These are phyloP conservation scores for Fagopyrum esculentum DNA, from an alignment of 148 eudicot genomes.

Conservation along the genomic window DNA sequence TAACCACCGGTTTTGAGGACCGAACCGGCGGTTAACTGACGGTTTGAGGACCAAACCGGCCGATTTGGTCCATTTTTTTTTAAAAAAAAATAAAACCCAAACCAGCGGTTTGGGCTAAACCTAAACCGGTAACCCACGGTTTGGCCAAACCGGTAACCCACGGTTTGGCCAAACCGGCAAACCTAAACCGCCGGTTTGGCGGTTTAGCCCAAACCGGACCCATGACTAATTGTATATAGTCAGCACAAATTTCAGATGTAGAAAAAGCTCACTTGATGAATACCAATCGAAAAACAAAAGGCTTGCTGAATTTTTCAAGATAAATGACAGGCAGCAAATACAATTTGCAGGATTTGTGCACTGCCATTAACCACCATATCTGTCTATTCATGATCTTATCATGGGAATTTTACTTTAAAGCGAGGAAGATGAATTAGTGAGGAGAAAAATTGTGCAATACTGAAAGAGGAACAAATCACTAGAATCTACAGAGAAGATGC, in stretches of 20 bases:
- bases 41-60: too few species aligned
- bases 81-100: too few species aligned
- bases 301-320: not conserved
- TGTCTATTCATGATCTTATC: not conserved
- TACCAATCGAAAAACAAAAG: not conserved
- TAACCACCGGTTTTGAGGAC: too few species aligned
- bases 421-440: not conserved
- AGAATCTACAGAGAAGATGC: not conserved
- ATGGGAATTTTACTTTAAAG: not conserved
- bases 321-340: not conserved
- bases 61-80: too few species aligned
- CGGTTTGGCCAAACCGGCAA: too few species aligned
- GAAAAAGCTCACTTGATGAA: not conserved
- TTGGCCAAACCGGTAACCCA: too few species aligned
- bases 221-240: not conserved
- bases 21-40: too few species aligned
- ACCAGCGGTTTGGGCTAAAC: too few species aligned
- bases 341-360: not conserved
- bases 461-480: not conserved
- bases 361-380: not conserved
- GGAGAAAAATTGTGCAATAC: not conserved
- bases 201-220: too few species aligned
- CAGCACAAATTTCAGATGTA: not conserved
- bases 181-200: too few species aligned
- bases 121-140: too few species aligned